Base-by-base conservation (phyloP, 2,329 filamentous ascomycete genomes). In the Talaromyces albobiverticillius region DNA sequence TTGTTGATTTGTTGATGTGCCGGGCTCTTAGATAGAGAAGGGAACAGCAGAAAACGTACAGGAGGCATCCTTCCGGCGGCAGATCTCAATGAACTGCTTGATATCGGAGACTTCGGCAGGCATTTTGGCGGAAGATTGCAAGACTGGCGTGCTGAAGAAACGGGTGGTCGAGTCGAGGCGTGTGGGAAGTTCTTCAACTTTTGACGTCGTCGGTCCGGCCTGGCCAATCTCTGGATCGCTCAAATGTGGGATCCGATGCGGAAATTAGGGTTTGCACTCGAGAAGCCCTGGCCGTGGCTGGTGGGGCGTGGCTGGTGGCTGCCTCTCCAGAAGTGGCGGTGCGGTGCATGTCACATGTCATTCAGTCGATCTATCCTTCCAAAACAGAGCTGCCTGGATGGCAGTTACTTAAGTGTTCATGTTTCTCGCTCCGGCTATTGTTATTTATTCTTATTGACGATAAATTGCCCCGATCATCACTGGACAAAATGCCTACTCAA, bases 71-170 rank as follows among this genome's bases (percentile, higher is more conserved):
- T 96, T 95, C 79, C 94, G 89, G 81, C 93, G 89, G 87, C 90
- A 96, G 86, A 99, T 96, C 88, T 97, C 94, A 79, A 99, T 95
- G 90, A 99, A 99, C 85, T 96, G 77, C 76, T 99, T 97, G 86
- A 97, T 97, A 78, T 97, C 94, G 76, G 86, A 89, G 79, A 96
- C 88, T 89, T 97, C 91, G 75, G 86, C 84, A 87, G 94, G 93
- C 94, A 99, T 99, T 79, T 82, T 95, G 89, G 79, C 80, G 79
- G 81, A 76, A 38, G 13, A 46, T 29, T 56, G 58, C 51, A 55
- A 49, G 61, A 59, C 53, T 43, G 57, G 40, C 52, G 16, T 34
- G 46, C 25, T 46, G 29, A 22, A 25, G 31, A 36, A 48, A 56
- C 14, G 6, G 8, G 26, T 22, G 29, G 13, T 43, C 26, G 20